phyloP scores from a whole-genome alignment of 2,329 filamentous ascomycete genomes.

The Paraphaeosphaeria minitans region DNA sequence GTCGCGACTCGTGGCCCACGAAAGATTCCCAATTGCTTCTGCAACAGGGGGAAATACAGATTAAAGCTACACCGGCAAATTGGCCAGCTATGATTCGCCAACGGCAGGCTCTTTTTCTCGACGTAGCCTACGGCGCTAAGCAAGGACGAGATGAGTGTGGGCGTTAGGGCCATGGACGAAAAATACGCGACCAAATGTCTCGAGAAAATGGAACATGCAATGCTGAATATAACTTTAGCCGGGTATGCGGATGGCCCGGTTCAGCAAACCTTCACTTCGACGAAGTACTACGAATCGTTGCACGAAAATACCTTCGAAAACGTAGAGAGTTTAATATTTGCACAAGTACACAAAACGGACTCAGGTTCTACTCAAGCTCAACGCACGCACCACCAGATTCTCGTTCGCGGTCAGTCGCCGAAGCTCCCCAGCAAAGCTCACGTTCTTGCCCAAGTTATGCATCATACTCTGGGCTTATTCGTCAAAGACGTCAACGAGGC shows the following conservation, averaged over 20 bases:
- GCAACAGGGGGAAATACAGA: conserved; percentile 5
- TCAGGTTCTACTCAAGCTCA: not conserved
- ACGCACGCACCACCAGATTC: conserved; percentile 22
- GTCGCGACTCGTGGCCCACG: not conserved
- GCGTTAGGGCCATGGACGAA: not conserved
- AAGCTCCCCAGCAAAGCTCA: conserved; percentile 16
- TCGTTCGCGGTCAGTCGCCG: conserved; percentile 21
- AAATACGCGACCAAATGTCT: conserved; percentile 21
- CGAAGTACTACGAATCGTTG: conserved; percentile 31
- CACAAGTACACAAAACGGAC: conserved; percentile 1
- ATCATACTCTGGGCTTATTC: conserved; percentile 28
- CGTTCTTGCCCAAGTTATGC: conserved; percentile 21
- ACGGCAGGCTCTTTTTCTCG: conserved; percentile 26
- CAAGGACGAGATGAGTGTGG: not conserved
- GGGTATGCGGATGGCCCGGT: conserved; percentile 16
- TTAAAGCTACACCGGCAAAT: conserved; percentile 18
- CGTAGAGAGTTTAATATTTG: conserved; percentile 5
- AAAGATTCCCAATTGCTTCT: conserved; percentile 10
- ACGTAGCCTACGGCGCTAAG: conserved; percentile 20
- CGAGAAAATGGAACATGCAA: conserved; percentile 31
- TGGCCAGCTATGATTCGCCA: conserved; percentile 29
- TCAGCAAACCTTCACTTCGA: conserved; percentile 31
- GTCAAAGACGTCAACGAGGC: conserved; percentile 26
- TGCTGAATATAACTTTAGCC: conserved; percentile 24
- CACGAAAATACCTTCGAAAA: conserved; percentile 21